Conservation (phyloP, 2,329 filamentous ascomycete species). For the Plectosphaerella cucumerina region DNA sequence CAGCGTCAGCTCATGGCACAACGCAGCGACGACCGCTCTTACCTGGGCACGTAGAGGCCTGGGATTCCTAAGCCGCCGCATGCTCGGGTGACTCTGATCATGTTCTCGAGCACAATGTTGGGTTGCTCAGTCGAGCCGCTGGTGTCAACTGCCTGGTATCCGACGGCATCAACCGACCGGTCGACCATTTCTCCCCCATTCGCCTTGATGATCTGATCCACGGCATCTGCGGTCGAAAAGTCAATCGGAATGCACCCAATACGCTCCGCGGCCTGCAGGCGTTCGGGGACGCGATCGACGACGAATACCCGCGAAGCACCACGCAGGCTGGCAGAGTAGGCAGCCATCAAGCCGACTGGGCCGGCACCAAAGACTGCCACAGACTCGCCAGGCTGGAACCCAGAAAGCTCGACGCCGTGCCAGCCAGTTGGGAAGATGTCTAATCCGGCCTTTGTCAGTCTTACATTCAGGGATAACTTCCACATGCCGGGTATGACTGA, state of each 20-base stretch:
- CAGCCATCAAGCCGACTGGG: conserved; percentile 63
- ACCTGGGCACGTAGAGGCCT: conserved; percentile 42
- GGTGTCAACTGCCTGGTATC: conserved; percentile 54
- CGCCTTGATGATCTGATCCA: conserved; percentile 54
- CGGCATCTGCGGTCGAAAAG: conserved; percentile 54
- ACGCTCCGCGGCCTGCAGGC: conserved; percentile 53
- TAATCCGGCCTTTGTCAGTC: background rate
- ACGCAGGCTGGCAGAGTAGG: conserved; percentile 56
- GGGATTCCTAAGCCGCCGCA: conserved; percentile 60
- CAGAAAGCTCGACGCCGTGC: conserved; percentile 53
- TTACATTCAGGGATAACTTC: background rate
- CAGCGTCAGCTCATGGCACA: conserved; percentile 10
- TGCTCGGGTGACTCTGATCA: conserved; percentile 58
- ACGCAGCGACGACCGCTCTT: background rate
- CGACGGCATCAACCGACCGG: conserved; percentile 58
- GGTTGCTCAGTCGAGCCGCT: conserved; percentile 55
- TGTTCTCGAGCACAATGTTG: conserved; percentile 59
- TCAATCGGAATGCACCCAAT: conserved; percentile 60
- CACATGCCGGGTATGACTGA: conserved; percentile 26
- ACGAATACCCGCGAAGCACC: conserved; percentile 59
- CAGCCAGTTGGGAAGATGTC: conserved; percentile 31
- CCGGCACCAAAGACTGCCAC: conserved; percentile 62
- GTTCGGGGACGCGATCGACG: conserved; percentile 58
- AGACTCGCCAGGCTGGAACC: conserved; percentile 57
- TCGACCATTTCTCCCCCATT: conserved; percentile 57